Conservation (phyloP, 352 stramenopile genomes). For the Peronospora farinosa region DNA sequence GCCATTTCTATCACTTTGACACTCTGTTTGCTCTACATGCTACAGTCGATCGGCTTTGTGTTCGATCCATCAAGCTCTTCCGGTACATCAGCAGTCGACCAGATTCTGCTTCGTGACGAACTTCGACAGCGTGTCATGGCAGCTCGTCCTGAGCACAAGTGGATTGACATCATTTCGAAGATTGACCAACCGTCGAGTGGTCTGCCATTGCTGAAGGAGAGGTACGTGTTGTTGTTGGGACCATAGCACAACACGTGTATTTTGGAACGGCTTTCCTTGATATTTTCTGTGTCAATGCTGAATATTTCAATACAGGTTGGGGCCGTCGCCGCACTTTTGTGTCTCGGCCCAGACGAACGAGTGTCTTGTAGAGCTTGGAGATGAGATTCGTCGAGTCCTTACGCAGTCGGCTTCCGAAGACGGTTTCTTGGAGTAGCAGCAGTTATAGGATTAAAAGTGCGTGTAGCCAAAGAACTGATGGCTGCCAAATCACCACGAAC, state of each 20-base stretch:
- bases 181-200: conserved; percentile 57
- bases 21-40: conserved; percentile 2
- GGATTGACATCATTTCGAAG: conserved; percentile 86
- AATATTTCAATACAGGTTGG: conserved; percentile 24
- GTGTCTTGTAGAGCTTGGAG: conserved; percentile 52
- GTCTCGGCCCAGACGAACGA: conserved; percentile 79
- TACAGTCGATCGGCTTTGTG: conserved; percentile 76
- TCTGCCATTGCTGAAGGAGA: conserved; percentile 28
- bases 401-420: conserved; percentile 23
- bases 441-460: conserved; percentile 1
- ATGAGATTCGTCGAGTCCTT: conserved; percentile 47
- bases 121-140: conserved; percentile 43
- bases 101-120: conserved; percentile 69
- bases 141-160: conserved; percentile 43
- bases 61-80: conserved; percentile 70
- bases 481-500: no score
- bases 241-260: no score
- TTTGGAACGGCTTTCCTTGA: background rate
- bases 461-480: background rate
- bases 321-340: conserved; percentile 13
- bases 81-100: conserved; percentile 53
- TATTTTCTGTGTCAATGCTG: background rate
- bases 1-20: conserved; percentile 2
- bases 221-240: no score
- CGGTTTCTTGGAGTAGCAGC: conserved; percentile 11